Base-by-base conservation (phyloP, 768 basidiomycete genomes). In the Boletus pseudo-olivaceus region DNA sequence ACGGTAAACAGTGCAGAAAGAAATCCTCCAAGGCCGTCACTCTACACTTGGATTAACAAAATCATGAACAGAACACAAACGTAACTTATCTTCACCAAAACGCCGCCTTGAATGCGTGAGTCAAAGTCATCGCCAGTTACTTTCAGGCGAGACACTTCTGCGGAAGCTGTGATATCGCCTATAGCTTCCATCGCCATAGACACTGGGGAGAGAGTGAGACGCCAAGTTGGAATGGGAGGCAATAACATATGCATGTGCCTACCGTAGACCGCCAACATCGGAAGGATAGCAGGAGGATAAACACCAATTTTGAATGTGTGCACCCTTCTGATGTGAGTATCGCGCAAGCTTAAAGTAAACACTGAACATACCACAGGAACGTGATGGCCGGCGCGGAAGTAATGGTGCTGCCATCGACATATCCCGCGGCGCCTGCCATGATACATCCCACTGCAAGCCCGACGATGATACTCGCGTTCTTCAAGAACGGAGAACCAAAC, bases 401-500 rank as follows among this genome's bases (percentile, higher is more conserved):
- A 68, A 93, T 88, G 47, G 75, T 80, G 20, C 78, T 78, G 7
- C 79, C 75, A 58, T 85, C 84, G 26, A 93, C 87, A 62, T 93
- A 93, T 0, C 90, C 90, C 2, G 84, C 75, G 15, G 85, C 85
- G 35, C 87, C 90, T 1, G 89, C 81, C 2, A 92, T 89, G 52
- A 92, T 90, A 55, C 88, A 90, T 1, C 91, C 90, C 2, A 92
- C 82, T 8, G 77, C 76, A 17, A 92, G 74, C 0, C 89, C 88
- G 20, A 90, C 79, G 49, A 92, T 87, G 59, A 90, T 83, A 29
- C 84, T 85, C 51, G 82, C 79, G 61, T 91, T 92, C 72, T 88
- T 87, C 64, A 94, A 69, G 75, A 94, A 93, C 0, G 90, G 92
- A 4, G 84, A 86, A 7, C 91, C 92, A 58, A 92, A 90, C 19